Base-by-base conservation (phyloP, 495 filamentous ascomycete genomes). In the Penicillium ochrochloron region DNA sequence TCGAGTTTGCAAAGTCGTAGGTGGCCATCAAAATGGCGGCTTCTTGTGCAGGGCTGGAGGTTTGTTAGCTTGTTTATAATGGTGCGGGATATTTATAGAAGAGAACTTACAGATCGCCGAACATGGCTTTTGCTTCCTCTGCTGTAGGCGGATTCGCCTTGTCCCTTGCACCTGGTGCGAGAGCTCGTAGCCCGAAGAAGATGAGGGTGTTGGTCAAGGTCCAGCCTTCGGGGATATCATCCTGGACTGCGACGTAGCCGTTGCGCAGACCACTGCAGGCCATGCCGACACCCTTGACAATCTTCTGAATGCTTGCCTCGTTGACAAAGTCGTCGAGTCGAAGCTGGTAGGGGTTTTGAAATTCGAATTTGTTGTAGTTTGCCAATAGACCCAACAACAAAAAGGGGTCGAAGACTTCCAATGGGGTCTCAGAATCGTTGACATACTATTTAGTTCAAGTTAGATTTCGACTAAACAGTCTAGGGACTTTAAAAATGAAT, bases 331-430 rank as follows among this genome's bases (percentile, higher is more conserved):
- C 95, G 72, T 96, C 93, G n/a, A 99, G 85, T 48, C 94, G 90
- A 63, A 96, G 79, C 70, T 94, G 90, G 70, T 99, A 99, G 8
- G 95, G 95, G 67, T 99, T 99, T 76, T 97, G 95, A 61, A 96
- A 92, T 78, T 99, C 95, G 69, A 98, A 99, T 76, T 97, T 99
- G 84, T 97, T 97, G 84, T 97, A 98, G 77, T 99, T 99, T 66
- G 91, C 92, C 59, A 99, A 79, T n/a, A 97, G 79, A 9, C 94
- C 96, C 6, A 97, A 79, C 42, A 97, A 83, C 33, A 90, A 85
- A 62, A 97, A 94, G 1, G 94, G 90, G 59, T 91, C 86, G 29
- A 92, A 82, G 52, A 84, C 85, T 65, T 86, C 80, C 2, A 82
- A 74, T 4, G 83, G 76, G 55, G 81, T 83, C 39, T 93, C 90